Evolutionary conservation across 805 yeast species (phyloP).

Genomic region (Jamesozyma hellenica): DNA sequence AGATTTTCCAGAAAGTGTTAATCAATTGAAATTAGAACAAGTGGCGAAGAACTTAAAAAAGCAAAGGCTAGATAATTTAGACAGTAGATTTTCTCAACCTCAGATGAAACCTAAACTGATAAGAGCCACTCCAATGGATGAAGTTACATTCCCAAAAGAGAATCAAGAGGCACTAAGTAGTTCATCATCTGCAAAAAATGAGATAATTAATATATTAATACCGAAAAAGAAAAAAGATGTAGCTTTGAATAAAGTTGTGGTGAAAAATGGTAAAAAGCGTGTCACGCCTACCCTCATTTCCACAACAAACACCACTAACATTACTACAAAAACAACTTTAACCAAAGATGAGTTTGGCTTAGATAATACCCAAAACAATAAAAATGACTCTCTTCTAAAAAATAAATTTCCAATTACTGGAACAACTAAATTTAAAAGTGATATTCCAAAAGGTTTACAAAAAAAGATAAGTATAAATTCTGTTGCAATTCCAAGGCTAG

Average conservation of each 20-base stretch:
- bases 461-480: slow-evolving; percentile 35
- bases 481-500: slow-evolving; percentile 49
- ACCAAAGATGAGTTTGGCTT: neutral
- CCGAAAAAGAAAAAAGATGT: slow-evolving; percentile 24
- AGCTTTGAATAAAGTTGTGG: slow-evolving; percentile 39
- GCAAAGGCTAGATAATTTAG: slow-evolving; percentile 5
- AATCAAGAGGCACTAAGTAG: neutral
- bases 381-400: neutral
- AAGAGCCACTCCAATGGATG: neutral
- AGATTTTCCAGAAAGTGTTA: slow-evolving; percentile 79
- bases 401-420: neutral
- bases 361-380: neutral
- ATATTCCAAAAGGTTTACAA: slow-evolving; percentile 8
- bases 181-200: neutral
- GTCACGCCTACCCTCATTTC: slow-evolving; percentile 64
- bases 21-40: slow-evolving; percentile 67
- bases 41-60: slow-evolving; percentile 36
- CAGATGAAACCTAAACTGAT: neutral
- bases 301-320: slow-evolving; percentile 10
- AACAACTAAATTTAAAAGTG: neutral
- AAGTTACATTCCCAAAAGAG: neutral
- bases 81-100: slow-evolving; percentile 5
- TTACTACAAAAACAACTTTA: neutral
- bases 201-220: slow-evolving; percentile 16
- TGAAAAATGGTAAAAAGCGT: slow-evolving; percentile 66